phyloP scores from a whole-genome alignment of 1,139 yeast genomes.

The Hyphopichia fennica region DNA sequence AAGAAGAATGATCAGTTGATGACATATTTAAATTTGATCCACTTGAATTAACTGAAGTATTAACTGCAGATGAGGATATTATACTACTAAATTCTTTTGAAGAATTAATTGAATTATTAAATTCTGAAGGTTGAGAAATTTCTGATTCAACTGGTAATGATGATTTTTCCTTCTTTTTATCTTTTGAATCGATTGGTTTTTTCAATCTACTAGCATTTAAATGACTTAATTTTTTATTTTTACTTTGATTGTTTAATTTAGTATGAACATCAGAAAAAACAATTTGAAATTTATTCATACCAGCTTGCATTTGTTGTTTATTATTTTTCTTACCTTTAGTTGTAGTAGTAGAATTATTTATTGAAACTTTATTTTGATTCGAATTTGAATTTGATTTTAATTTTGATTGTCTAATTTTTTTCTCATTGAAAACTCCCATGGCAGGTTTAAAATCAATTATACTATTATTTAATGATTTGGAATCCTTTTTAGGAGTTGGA shows the following conservation, averaged over 20 bases:
- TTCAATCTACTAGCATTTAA: conserved; percentile 3
- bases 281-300: conserved; percentile 53
- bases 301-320: conserved; percentile 42
- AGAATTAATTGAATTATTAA: conserved; percentile 16
- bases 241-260: conserved; percentile 37
- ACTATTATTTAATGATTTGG: conserved; percentile 7
- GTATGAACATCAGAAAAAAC: conserved; percentile 53
- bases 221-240: conserved; percentile 14
- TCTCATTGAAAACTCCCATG: conserved; percentile 47
- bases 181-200: not conserved
- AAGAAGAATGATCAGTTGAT: conserved; percentile 32
- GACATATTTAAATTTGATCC: conserved; percentile 19
- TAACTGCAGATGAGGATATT: conserved; percentile 20
- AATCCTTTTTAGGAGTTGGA: conserved; percentile 43
- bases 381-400: conserved; percentile 5
- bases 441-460: conserved; percentile 28
- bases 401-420: not conserved
- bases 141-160: not conserved
- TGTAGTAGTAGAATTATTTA: conserved; percentile 7
- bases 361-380: conserved; percentile 13
- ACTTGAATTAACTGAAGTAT: conserved; percentile 26
- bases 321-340: conserved; percentile 6
- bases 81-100: conserved; percentile 22
- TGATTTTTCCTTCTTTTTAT: not conserved
- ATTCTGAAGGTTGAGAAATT: conserved; percentile 9